A percentile compares a stretch with the other conserved stretches of the same genome.
Conservation (phyloP, 257 asterid species). For the Petunia axillaris region DNA sequence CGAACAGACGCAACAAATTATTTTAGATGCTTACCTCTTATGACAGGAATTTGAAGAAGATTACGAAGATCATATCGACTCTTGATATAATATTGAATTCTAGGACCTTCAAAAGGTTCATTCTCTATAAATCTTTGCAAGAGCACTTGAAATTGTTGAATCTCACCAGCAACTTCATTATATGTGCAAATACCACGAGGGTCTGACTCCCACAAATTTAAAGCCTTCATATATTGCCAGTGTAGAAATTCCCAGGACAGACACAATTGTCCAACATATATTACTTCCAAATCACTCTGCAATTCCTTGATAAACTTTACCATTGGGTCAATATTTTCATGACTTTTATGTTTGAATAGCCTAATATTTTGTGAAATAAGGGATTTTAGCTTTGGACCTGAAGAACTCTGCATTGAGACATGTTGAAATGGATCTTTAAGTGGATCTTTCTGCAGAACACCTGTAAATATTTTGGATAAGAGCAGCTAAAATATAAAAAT, state of each 20-base stretch:
- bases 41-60: constrained; percentile 89
- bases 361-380: constrained; percentile 57
- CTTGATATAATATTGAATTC: constrained; percentile 63
- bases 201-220: constrained; percentile 75
- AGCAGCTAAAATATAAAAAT: neutral
- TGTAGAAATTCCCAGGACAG: constrained; percentile 94
- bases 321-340: constrained; percentile 69
- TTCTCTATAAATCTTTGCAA: constrained; percentile 84
- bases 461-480: constrained; percentile 41
- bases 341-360: constrained; percentile 60
- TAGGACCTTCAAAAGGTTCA: constrained; percentile 78
- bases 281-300: constrained; percentile 78
- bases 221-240: constrained; percentile 81
- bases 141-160: constrained; percentile 91
- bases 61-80: constrained; percentile 68
- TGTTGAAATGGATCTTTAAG: constrained; percentile 73
- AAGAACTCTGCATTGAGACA: constrained; percentile 45
- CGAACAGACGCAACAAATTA: neutral
- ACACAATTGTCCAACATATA: constrained; percentile 92
- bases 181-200: constrained; percentile 58
- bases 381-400: constrained; percentile 64
- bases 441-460: constrained; percentile 60
- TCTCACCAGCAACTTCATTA: constrained; percentile 86
- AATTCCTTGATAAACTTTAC: constrained; percentile 70
- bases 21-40: constrained; percentile 50